Conservation (phyloP, 345 rosid species). For the Anastatica hierochuntica region DNA sequence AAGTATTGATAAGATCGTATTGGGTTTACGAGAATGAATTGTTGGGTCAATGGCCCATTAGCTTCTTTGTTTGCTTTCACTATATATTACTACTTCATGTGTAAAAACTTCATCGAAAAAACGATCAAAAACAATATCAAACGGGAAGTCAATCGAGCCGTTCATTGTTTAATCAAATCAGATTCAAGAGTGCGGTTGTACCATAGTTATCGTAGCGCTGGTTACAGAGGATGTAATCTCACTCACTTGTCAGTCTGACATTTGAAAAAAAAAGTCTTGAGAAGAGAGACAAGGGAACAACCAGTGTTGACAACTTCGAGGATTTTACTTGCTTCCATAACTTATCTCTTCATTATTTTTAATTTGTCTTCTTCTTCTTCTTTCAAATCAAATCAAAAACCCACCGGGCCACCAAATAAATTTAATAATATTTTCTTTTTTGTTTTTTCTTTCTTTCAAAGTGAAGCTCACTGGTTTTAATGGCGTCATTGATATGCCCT, state of each 20-base stretch:
- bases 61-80: no score
- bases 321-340: conserved; percentile 24
- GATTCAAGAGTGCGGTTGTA: neutral
- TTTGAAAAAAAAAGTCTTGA: neutral
- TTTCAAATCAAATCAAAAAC: conserved; percentile 4
- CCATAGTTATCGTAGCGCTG: neutral
- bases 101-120: no score
- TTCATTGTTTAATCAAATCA: no score
- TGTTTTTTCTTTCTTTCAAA: neutral
- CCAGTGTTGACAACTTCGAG: conserved; percentile 40
- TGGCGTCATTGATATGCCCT: conserved; percentile 17
- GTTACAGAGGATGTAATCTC: conserved; percentile 10
- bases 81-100: no score
- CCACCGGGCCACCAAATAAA: conserved; percentile 4
- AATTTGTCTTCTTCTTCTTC: conserved; percentile 15
- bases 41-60: no score
- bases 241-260: conserved; percentile 13
- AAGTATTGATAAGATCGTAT: no score
- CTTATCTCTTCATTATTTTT: conserved; percentile 16
- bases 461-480: neutral
- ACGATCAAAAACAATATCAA: no score
- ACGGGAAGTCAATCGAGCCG: no score
- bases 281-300: conserved; percentile 44
- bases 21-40: no score
- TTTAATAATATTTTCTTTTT: no score